Evolutionary conservation across 768 basidiomycete species (phyloP).

Genomic region (Mycena kentingensis): DNA sequence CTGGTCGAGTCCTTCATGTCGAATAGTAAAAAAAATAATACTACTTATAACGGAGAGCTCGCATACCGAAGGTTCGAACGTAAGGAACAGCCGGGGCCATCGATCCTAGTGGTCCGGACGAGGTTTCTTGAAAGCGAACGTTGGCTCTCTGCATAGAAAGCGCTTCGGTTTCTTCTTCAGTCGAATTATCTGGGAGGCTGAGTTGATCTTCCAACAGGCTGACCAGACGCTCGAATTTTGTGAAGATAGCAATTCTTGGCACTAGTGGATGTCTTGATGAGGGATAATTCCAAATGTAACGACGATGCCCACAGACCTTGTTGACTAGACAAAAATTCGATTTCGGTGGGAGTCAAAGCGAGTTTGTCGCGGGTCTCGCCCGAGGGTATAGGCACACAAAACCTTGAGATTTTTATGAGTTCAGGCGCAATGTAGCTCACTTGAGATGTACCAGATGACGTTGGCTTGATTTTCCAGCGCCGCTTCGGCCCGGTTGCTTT

Average conservation of each 20-base stretch:
- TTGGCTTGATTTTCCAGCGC: not conserved
- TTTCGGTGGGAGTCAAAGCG: not conserved
- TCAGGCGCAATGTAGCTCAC: too few species aligned
- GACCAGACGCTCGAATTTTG: not conserved
- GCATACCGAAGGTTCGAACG: not conserved
- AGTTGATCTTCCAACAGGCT: not conserved
- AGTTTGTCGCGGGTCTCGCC: too few species aligned
- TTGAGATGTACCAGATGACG: not conserved
- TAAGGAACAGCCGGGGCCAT: not conserved
- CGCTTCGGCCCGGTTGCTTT: not conserved
- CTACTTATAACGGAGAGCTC: too few species aligned
- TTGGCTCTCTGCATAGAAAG: not conserved
- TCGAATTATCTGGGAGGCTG: not conserved
- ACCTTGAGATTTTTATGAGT: too few species aligned
- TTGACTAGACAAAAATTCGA: conserved; percentile 1
- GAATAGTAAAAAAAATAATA: too few species aligned
- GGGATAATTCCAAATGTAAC: not conserved
- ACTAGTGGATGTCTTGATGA: not conserved
- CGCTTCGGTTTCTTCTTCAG: not conserved
- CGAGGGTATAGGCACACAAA: too few species aligned
- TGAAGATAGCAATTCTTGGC: not conserved
- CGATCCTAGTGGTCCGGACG: not conserved
- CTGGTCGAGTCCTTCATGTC: too few species aligned
- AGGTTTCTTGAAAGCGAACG: not conserved
- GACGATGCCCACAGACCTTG: not conserved